Evolutionary conservation across 805 yeast species (phyloP), one percentile per base, ranked within the genome.

Genomic region (Metschnikowia rubicola): DNA sequence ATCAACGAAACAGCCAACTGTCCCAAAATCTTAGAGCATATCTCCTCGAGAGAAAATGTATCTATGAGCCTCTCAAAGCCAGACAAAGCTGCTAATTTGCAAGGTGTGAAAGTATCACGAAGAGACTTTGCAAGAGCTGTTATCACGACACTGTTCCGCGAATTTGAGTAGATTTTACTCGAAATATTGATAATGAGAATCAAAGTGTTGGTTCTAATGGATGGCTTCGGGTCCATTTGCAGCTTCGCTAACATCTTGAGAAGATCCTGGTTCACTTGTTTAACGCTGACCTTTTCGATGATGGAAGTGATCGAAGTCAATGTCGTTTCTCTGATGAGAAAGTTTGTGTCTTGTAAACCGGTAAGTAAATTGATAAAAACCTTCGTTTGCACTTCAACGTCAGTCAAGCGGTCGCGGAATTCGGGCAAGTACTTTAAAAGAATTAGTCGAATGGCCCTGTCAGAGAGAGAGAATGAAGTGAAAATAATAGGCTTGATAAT

Each of bases 111-210:
- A 0, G 91, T 77, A 64, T 92, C 99, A 57, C 83, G 83, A 39
- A 92, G 72, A 0, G 96, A 86, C 57, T 90, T 84, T 2, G 88
- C 79, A 56, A 87, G 85, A 0, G 97, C 98, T 1, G 97, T 89
- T 3, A 89, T 82, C 40, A 94, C 68, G 2, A 94, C 96, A 19
- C 81, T 83, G 9, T 88, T 74, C 48, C 91, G 75, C 3, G 86
- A 71, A 12, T 62, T 65, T 17, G 70, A 58, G 56, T 81, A 81
- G 55, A 89, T 76, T 48, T 72, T 67, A 30, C 73, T 63, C 0
- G 94, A 83, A 38, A 89, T 80, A 45, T 80, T 79, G 35, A 86
- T 81, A 31, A 89, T 74, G 37, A 87, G 74, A 17, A 85, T 73
- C 12, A 88, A 78, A 0, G 96, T 87, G 58, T 85, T 86, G 3